These are phyloP conservation scores for Brassica balearica DNA, from an alignment of 441 rosid species.

Conservation along the genomic window DNA sequence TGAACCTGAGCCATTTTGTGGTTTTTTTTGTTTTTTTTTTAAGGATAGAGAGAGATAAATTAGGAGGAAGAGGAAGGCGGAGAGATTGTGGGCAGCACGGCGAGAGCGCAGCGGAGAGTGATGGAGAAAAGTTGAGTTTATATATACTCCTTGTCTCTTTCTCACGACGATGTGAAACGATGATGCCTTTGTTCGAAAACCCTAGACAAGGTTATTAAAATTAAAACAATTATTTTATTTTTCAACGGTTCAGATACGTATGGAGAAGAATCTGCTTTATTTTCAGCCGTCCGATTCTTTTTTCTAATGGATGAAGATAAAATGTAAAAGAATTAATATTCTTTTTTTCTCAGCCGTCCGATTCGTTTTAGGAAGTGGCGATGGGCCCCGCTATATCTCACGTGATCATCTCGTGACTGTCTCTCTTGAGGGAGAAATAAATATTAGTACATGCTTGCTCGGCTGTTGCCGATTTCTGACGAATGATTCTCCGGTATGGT, in stretches of 20 bases:
- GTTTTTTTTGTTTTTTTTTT: neutral
- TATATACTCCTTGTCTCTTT: conserved; percentile 38
- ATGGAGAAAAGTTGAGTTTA: conserved; percentile 36
- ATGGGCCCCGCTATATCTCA: conserved; percentile 3
- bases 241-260: conserved; percentile 1
- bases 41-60: conserved; percentile 3
- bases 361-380: no score
- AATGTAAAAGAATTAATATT: no score
- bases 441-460: neutral
- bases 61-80: conserved; percentile 43
- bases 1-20: conserved; percentile 30
- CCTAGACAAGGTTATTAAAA: conserved; percentile 31
- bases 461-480: conserved; percentile 5
- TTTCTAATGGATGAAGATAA: no score
- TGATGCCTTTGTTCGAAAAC: conserved; percentile 37
- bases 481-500: neutral
- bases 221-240: neutral
- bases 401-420: conserved; percentile 40
- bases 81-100: conserved; percentile 50
- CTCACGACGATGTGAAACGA: conserved; percentile 12
- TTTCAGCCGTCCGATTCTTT: conserved; percentile 24
- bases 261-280: neutral
- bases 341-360: no score
- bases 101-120: conserved; percentile 47
- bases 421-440: neutral